Evolutionary conservation across 371 early-diverging fungal genomes (phyloP).

Genomic region (Phascolomyces articulosus): DNA sequence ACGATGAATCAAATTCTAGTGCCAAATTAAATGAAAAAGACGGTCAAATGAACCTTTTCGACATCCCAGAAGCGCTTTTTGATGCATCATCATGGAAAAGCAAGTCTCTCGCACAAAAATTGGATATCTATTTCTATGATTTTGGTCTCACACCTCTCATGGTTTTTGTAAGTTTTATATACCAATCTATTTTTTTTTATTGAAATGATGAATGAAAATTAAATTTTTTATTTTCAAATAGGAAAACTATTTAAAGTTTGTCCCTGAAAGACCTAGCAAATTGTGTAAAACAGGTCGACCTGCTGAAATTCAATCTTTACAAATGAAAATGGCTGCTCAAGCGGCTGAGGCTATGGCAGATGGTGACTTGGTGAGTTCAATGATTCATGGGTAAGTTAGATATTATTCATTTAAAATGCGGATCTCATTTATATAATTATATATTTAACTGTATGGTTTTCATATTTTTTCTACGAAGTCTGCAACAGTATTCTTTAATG

Average conservation of each 20-base stretch:
- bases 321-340: constrained; percentile 67
- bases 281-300: constrained; percentile 11
- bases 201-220: too few species aligned
- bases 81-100: constrained; percentile 53
- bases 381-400: constrained; percentile 66
- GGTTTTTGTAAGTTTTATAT: constrained; percentile 73
- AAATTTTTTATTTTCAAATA: constrained; percentile 11
- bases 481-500: constrained; percentile 92
- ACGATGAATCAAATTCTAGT: constrained; percentile 21
- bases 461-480: constrained; percentile 17
- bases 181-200: background rate
- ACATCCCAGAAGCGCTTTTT: constrained; percentile 79
- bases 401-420: background rate
- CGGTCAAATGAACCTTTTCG: constrained; percentile 80
- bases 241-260: constrained; percentile 51
- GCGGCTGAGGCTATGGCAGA: constrained; percentile 93
- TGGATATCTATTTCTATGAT: constrained; percentile 93
- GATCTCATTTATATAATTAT: background rate
- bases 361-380: constrained; percentile 83
- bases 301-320: constrained; percentile 22
- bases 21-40: constrained; percentile 75
- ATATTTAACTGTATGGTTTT: background rate
- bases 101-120: constrained; percentile 70
- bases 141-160: constrained; percentile 90
- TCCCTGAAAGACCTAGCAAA: constrained; percentile 25